A percentile compares a stretch with the other conserved stretches of the same genome.
Conservation (phyloP, 805 yeast species). For the Debaryomyces hansenii region DNA sequence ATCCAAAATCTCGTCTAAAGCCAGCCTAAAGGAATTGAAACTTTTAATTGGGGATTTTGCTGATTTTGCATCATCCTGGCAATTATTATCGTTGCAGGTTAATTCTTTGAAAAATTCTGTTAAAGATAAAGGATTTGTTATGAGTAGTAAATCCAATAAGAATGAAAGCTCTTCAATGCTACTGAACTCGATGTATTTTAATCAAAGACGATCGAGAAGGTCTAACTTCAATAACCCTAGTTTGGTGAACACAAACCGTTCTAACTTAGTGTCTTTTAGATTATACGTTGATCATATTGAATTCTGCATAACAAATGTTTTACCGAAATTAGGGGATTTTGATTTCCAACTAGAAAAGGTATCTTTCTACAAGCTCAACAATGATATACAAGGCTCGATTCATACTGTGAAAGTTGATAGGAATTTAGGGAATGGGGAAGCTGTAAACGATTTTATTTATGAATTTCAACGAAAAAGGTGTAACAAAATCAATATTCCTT, state of each 20-base stretch:
- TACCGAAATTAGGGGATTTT: conserved; percentile 28
- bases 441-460: conserved; percentile 14
- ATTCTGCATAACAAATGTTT: conserved; percentile 15
- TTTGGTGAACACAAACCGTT: conserved; percentile 14
- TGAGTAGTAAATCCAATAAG: neutral
- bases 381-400: conserved; percentile 24
- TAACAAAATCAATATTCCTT: conserved; percentile 15
- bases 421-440: conserved; percentile 3
- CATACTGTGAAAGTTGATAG: conserved; percentile 16
- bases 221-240: neutral
- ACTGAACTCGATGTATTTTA: conserved; percentile 8
- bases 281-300: conserved; percentile 17
- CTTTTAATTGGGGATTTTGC: conserved; percentile 9
- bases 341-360: conserved; percentile 12
- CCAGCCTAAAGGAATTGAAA: conserved; percentile 10
- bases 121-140: neutral
- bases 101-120: conserved; percentile 14
- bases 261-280: conserved; percentile 44
- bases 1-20: conserved; percentile 11
- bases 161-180: neutral
- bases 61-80: conserved; percentile 6
- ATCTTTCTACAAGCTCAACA: conserved; percentile 17
- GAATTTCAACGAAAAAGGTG: conserved; percentile 18
- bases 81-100: neutral
- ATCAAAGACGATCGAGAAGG: conserved; percentile 15